These are phyloP conservation scores for Peniophora sp. DNA, from an alignment of 1,284 basidiomycete species.

Conservation along the genomic window DNA sequence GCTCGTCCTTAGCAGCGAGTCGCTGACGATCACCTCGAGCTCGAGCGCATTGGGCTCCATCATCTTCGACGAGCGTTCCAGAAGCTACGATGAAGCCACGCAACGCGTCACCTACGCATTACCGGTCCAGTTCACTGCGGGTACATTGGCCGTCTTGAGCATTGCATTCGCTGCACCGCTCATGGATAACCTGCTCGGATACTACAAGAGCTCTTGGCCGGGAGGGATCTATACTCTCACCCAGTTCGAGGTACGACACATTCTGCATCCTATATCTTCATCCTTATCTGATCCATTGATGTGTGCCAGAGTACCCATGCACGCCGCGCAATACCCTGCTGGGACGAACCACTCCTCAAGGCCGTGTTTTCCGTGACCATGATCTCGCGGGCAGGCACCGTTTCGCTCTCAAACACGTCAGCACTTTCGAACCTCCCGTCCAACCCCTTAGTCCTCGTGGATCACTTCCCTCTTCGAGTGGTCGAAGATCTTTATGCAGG, in stretches of 20 bases:
- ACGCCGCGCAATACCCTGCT: slow-evolving; percentile 77
- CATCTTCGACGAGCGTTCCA: slow-evolving; percentile 31
- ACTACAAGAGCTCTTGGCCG: slow-evolving; percentile 57
- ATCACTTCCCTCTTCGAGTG: background rate
- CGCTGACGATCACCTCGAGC: slow-evolving; percentile 44
- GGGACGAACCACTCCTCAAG: slow-evolving; percentile 93
- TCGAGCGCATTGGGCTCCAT: slow-evolving; percentile 46
- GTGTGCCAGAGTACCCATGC: slow-evolving; percentile 83
- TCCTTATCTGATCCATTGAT: slow-evolving; percentile 15
- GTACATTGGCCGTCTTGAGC: slow-evolving; percentile 56
- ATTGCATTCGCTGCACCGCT: slow-evolving; percentile 60
- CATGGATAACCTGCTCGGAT: slow-evolving; percentile 64
- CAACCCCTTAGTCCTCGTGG: slow-evolving; percentile 34
- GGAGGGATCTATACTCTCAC: slow-evolving; percentile 70
- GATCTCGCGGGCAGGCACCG: slow-evolving; percentile 74
- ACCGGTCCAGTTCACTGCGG: slow-evolving; percentile 45
- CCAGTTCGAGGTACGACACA: slow-evolving; percentile 59
- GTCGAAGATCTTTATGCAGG: slow-evolving; percentile 9
- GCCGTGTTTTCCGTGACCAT: slow-evolving; percentile 80
- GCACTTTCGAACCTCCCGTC: slow-evolving; percentile 29
- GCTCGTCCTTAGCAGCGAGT: slow-evolving; percentile 56
- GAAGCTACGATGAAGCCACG: slow-evolving; percentile 43
- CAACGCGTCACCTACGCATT: slow-evolving; percentile 63
- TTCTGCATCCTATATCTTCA: background rate
- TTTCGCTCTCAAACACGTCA: slow-evolving; percentile 86